Evolutionary conservation across 129 eudicot species (phyloP), one percentile per base, ranked within the genome.

Genomic region (Cynara cardunculus): DNA sequence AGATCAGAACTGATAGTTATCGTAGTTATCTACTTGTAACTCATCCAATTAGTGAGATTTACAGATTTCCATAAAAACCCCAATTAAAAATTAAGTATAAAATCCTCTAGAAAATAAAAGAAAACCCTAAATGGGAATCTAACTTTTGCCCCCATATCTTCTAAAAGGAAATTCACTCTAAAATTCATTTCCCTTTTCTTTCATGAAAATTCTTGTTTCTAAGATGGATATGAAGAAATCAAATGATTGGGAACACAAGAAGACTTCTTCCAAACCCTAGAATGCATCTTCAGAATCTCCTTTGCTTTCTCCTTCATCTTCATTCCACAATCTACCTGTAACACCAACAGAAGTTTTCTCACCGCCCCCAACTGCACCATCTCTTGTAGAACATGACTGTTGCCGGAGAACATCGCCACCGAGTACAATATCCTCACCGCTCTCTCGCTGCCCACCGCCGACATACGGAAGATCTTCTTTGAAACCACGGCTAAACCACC

Each of bases 401-500:
- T 89, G 7, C 86, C 93, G 2, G 90, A 86, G 26, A 49, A 91
- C 78, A 84, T 78, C 8, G 88, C 77, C 25, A 91, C 75, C 78
- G 89, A 84, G 75, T 68, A 73, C 85, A 91, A 44, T 35, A 89
- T 80, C 83, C 77, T 82, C 62, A 91, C 93, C 39, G 88, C 97
- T 27, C 84, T 86, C 49, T 91, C 91, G 28, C 87, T 89, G 0
- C 86, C 91, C n/a, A 41, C 30, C 25, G 85, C 21, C 4, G 93
- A 91, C 68, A 89, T 84, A 72, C 93, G 82, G 25, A 91, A 85
- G 28, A 89, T 84, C 81, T 89, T 91, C 90, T 89, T 91, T 10
- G 97, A 91, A 49, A 91, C 89, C 56, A 91, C 87, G 5, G 97
- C 91, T 32, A 91, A 72, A 7, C 97, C 90, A 0, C 90, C 97